Evolutionary conservation across 768 basidiomycete genomes (phyloP).

Genomic region (Xerocomus spinulosus): DNA sequence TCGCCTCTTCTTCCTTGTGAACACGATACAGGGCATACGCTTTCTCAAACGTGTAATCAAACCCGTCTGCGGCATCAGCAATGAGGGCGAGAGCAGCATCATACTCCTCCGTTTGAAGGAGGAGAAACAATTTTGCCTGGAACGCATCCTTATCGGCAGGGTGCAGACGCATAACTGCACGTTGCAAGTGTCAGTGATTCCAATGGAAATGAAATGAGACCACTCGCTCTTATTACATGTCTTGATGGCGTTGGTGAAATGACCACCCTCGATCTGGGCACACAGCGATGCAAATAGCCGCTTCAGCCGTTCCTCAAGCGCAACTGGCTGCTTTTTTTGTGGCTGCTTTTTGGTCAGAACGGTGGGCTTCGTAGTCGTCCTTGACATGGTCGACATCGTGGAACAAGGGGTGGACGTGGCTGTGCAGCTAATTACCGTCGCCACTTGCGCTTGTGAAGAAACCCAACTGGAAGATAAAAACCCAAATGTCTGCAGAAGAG

Average conservation of each 20-base stretch:
- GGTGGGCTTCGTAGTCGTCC: slow-evolving; percentile 3
- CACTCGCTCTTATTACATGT: slow-evolving; percentile 87
- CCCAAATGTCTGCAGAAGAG: slow-evolving; percentile 52
- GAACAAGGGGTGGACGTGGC: slow-evolving; percentile 2
- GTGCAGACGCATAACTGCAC: slow-evolving; percentile 64
- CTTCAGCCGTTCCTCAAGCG: slow-evolving; percentile 35
- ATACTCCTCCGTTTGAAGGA: slow-evolving; percentile 85
- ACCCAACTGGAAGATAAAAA: slow-evolving; percentile 16
- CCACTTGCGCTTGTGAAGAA: neutral
- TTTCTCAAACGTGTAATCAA: slow-evolving; percentile 52
- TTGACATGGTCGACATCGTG: slow-evolving; percentile 21
- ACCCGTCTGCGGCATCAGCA: slow-evolving; percentile 16
- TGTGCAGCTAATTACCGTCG: slow-evolving; percentile 22
- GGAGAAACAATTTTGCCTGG: slow-evolving; percentile 81
- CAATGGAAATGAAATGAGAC: slow-evolving; percentile 18
- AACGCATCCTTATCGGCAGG: slow-evolving; percentile 67
- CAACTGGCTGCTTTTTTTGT: slow-evolving; percentile 21
- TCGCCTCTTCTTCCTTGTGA: slow-evolving; percentile 70
- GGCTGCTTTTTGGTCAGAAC: slow-evolving; percentile 5
- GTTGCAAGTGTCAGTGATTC: slow-evolving; percentile 16
- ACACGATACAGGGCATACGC: slow-evolving; percentile 84
- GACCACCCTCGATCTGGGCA: slow-evolving; percentile 87
- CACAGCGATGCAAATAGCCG: slow-evolving; percentile 73
- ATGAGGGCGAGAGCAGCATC: slow-evolving; percentile 61
- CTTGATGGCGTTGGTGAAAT: slow-evolving; percentile 80